Conservation (phyloP, 768 basidiomycete genomes). For the Leucocoprinus leucothites region DNA sequence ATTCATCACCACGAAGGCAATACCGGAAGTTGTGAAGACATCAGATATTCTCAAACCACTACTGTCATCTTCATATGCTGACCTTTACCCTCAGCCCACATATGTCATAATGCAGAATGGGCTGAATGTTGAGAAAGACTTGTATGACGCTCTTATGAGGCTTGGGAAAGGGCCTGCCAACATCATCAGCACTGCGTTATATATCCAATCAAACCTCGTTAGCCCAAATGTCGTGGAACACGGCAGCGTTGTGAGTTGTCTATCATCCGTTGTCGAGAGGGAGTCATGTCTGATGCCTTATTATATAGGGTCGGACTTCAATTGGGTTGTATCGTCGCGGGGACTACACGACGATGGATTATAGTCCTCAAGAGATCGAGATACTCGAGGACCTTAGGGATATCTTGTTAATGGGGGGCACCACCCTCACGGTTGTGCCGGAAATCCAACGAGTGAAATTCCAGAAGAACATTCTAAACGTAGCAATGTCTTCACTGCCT, state of each 20-base stretch:
- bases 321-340: slow-evolving; percentile 53
- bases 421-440: slow-evolving; percentile 40
- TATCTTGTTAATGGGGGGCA: slow-evolving; percentile 47
- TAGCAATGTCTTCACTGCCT: slow-evolving; percentile 48
- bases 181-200: slow-evolving; percentile 54
- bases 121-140: slow-evolving; percentile 62
- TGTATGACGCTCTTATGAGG: slow-evolving; percentile 48
- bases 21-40: slow-evolving; percentile 63
- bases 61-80: slow-evolving; percentile 44
- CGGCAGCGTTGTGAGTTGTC: slow-evolving; percentile 43
- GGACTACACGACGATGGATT: slow-evolving; percentile 34
- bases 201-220: slow-evolving; percentile 49
- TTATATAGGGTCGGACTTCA: slow-evolving; percentile 42
- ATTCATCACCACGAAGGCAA: slow-evolving; percentile 64
- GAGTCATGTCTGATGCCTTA: not conserved
- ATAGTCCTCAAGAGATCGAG: slow-evolving; percentile 38
- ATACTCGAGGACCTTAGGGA: slow-evolving; percentile 42
- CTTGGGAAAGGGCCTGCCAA: slow-evolving; percentile 40
- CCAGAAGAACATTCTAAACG: slow-evolving; percentile 63
- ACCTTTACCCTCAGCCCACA: slow-evolving; percentile 46
- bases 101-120: slow-evolving; percentile 73
- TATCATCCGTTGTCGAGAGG: not conserved
- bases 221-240: slow-evolving; percentile 49
- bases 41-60: slow-evolving; percentile 55
- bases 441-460: slow-evolving; percentile 66